phyloP scores from a whole-genome alignment of 2,329 filamentous ascomycete species.

The Trichoderma pleuroti region DNA sequence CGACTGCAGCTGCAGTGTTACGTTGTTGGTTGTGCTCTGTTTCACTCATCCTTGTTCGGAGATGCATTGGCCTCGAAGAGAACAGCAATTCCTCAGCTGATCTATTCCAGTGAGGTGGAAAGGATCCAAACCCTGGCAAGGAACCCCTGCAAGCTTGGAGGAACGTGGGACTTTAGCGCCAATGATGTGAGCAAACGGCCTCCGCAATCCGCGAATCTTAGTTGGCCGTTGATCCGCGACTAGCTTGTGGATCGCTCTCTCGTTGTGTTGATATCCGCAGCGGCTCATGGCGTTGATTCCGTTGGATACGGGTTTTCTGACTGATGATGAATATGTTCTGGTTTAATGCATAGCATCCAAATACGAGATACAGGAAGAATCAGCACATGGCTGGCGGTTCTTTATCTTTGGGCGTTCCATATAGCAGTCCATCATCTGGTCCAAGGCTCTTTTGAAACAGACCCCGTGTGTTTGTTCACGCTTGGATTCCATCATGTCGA shows the following conservation, averaged over 20 bases:
- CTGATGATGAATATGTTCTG: neutral
- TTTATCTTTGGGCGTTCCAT: neutral
- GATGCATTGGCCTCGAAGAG: neutral
- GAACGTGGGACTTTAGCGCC: neutral
- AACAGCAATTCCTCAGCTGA: neutral
- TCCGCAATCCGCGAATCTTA: neutral
- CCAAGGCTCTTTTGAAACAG: neutral
- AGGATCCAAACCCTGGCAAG: neutral
- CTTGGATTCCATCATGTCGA: neutral
- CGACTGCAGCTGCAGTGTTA: neutral
- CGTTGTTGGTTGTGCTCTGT: neutral
- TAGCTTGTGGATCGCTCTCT: neutral
- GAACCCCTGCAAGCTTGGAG: neutral
- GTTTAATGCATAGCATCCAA: neutral
- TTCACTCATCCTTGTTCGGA: neutral
- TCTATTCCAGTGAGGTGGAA: neutral
- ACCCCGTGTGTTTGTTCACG: no score
- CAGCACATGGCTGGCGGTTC: neutral
- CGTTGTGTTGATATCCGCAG: neutral
- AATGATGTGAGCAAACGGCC: neutral
- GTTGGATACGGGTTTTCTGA: neutral
- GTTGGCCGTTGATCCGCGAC: neutral
- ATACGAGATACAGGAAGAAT: neutral
- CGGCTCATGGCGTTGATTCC: neutral
- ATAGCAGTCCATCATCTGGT: neutral